These are phyloP conservation scores for Dioscorea cayenensis DNA, from an alignment of 116 monocot species.

Conservation along the genomic window DNA sequence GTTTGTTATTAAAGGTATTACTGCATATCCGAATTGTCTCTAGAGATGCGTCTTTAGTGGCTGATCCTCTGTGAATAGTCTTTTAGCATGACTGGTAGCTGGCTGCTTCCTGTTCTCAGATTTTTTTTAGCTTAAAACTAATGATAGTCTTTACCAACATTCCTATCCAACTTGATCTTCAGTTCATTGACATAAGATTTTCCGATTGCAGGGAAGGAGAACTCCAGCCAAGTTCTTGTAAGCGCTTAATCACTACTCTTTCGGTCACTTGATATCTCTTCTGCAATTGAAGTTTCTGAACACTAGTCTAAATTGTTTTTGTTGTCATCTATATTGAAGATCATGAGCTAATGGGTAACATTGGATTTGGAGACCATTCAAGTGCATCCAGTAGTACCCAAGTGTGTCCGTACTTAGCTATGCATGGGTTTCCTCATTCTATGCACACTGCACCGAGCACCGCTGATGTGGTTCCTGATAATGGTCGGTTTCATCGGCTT, in stretches of 20 bases:
- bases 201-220: conserved; percentile 44
- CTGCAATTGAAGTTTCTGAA: background rate
- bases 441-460: conserved; percentile 38
- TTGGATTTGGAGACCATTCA: conserved; percentile 36
- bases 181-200: background rate
- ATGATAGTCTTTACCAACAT: background rate
- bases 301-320: background rate
- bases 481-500: conserved; percentile 29
- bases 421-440: conserved; percentile 32
- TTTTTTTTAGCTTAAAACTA: background rate
- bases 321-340: conserved; percentile 14
- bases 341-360: conserved; percentile 46
- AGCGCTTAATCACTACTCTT: conserved; percentile 8
- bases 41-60: no score
- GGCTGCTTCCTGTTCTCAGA: no score
- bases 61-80: no score
- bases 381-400: conserved; percentile 35
- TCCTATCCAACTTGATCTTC: background rate
- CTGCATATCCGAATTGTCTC: no score
- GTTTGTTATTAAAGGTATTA: no score
- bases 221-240: conserved; percentile 44
- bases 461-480: conserved; percentile 29
- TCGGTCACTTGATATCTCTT: background rate
- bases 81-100: no score
- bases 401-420: conserved; percentile 56